phyloP scores from a whole-genome alignment of 78 protist genomes.

The Polysphondylium violaceum region DNA sequence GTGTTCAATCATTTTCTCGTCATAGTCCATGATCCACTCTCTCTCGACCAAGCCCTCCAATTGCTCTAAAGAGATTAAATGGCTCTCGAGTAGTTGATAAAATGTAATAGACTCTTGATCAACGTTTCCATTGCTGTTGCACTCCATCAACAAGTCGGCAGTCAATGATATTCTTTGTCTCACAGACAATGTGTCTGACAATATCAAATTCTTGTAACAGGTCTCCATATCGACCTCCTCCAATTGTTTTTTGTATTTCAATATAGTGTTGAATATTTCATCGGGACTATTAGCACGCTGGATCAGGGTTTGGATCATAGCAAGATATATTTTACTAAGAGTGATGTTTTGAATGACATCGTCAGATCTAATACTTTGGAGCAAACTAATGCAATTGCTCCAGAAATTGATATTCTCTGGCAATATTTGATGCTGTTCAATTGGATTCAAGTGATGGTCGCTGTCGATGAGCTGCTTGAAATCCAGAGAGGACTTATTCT shows the following conservation, averaged over 20 bases:
- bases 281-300: not conserved
- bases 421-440: not conserved
- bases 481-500: too few relatives aligned
- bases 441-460: not conserved
- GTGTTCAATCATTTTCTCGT: not conserved
- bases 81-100: constrained; percentile 19
- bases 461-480: not conserved
- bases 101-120: not conserved
- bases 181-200: not conserved
- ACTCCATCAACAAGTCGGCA: not conserved
- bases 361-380: constrained; percentile 17
- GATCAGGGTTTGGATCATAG: constrained; percentile 14
- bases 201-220: not conserved
- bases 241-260: not conserved
- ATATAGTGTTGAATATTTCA: not conserved
- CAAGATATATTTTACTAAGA: constrained; percentile 25
- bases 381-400: constrained; percentile 24
- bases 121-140: too few relatives aligned
- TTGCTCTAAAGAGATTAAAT: constrained; percentile 10
- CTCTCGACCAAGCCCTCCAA: not conserved
- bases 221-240: not conserved
- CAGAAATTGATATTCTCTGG: constrained; percentile 35
- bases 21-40: not conserved
- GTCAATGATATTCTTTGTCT: not conserved
- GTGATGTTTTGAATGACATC: constrained; percentile 49